A percentile compares a stretch with the other conserved stretches of the same genome.
Conservation (phyloP, 108 stramenopile genomes). For the Fragilaria crotonensis region DNA sequence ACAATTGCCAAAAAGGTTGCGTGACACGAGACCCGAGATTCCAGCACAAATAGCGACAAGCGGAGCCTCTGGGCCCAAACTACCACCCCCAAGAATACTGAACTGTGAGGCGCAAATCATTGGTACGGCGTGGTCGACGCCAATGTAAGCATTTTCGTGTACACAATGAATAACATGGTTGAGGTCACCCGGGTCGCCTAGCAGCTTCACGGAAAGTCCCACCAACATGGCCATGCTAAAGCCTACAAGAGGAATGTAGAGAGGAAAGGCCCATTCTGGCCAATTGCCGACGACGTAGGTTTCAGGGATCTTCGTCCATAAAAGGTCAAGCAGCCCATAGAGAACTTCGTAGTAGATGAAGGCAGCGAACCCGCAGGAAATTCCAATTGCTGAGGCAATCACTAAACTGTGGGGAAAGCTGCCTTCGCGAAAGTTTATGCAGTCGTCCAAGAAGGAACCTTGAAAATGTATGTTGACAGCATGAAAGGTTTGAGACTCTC, state of each 20-base stretch:
- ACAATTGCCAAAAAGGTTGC: slow-evolving; percentile 32
- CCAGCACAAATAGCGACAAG: slow-evolving; percentile 50
- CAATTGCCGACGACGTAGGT: slow-evolving; percentile 27
- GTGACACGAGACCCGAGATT: slow-evolving; percentile 46
- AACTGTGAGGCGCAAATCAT: slow-evolving; percentile 57
- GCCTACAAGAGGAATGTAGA: slow-evolving; percentile 55
- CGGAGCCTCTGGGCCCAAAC: slow-evolving; percentile 18
- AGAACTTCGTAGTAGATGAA: slow-evolving; percentile 49
- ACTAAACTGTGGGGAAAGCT: slow-evolving; percentile 54
- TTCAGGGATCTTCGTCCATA: slow-evolving; percentile 53
- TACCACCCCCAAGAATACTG: slow-evolving; percentile 50
- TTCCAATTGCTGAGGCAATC: slow-evolving; percentile 42
- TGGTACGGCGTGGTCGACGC: slow-evolving; percentile 51
- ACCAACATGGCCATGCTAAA: slow-evolving; percentile 27
- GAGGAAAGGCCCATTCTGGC: slow-evolving; percentile 23
- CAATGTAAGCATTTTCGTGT: slow-evolving; percentile 50
- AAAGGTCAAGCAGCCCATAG: slow-evolving; percentile 23
- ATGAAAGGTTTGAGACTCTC: too few relatives aligned
- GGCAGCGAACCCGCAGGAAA: slow-evolving; percentile 56
- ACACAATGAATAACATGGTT: slow-evolving; percentile 56
- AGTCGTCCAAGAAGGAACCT: slow-evolving; percentile 47
- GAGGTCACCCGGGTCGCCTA: slow-evolving; percentile 69
- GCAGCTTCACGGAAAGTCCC: slow-evolving; percentile 42
- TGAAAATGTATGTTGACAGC: too few relatives aligned
- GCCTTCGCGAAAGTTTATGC: slow-evolving; percentile 38